phyloP scores from a whole-genome alignment of 2,329 filamentous ascomycete species.

The Amphichorda felina region DNA sequence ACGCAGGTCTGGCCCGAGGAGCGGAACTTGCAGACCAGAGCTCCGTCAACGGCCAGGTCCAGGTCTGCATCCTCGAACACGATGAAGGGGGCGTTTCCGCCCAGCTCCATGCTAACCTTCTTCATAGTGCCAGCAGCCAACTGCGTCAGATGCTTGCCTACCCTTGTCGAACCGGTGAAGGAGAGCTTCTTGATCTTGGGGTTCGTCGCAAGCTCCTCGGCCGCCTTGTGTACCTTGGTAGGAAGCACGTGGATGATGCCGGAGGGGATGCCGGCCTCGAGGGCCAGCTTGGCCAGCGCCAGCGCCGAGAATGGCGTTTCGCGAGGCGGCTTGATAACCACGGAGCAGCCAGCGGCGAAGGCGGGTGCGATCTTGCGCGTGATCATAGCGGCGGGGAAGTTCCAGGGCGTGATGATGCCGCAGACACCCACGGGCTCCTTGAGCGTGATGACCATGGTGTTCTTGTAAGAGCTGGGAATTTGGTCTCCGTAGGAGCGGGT shows the following conservation, averaged over 20 bases:
- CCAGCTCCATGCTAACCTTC: conserved; percentile 56
- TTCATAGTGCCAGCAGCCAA: conserved; percentile 53
- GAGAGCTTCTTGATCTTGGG: conserved; percentile 41
- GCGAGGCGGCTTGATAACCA: conserved; percentile 58
- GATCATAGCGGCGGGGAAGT: conserved; percentile 42
- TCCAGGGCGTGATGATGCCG: conserved; percentile 53
- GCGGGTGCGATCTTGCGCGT: conserved; percentile 30
- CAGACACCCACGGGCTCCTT: conserved; percentile 58
- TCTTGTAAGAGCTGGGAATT: conserved; percentile 44
- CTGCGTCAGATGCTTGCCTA: conserved; percentile 50
- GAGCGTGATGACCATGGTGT: conserved; percentile 49
- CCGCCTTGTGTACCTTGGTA: conserved; percentile 14
- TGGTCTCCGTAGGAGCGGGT: conserved; percentile 43
- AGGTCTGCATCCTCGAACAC: conserved; percentile 56
- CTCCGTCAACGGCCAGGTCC: conserved; percentile 43
- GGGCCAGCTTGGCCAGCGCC: conserved; percentile 51
- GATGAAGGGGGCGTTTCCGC: conserved; percentile 56
- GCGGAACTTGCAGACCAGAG: conserved; percentile 28
- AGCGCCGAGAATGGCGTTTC: conserved; percentile 60
- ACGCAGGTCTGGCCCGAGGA: conserved; percentile 56
- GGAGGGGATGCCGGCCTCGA: conserved; percentile 51
- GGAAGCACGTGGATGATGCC: conserved; percentile 15
- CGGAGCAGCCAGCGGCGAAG: conserved; percentile 58
- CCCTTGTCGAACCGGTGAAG: conserved; percentile 54
- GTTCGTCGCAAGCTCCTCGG: conserved; percentile 16